Conservation (phyloP, 2,329 filamentous ascomycete genomes). For the Claviceps spartinae region DNA sequence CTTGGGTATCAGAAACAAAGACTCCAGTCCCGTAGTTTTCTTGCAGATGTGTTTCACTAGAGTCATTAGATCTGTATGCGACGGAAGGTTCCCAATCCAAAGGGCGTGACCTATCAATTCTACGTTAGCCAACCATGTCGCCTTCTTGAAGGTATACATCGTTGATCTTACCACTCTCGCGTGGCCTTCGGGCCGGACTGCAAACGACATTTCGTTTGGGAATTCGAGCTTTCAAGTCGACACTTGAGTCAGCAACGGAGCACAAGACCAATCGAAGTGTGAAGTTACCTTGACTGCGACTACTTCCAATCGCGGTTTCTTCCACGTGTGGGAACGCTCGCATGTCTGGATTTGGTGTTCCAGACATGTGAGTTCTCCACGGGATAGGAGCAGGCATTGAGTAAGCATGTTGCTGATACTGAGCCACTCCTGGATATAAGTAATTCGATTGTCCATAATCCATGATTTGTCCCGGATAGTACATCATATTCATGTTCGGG, state of each 20-base stretch:
- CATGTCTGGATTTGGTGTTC: slow-evolving; percentile 7
- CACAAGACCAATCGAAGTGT: not conserved
- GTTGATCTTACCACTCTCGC: slow-evolving; percentile 42
- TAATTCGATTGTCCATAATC: slow-evolving; percentile 27
- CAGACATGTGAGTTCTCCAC: slow-evolving; percentile 21
- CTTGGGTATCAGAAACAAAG: slow-evolving; percentile 86
- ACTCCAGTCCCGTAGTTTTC: slow-evolving; percentile 67
- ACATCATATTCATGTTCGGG: slow-evolving; percentile 27
- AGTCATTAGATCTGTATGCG: slow-evolving; percentile 65
- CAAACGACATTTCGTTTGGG: slow-evolving; percentile 15
- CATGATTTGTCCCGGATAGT: slow-evolving; percentile 31
- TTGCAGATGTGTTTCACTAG: slow-evolving; percentile 86
- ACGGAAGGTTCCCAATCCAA: slow-evolving; percentile 90
- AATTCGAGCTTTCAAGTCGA: slow-evolving; percentile 6
- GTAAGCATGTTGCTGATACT: slow-evolving; percentile 22
- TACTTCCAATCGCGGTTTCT: not conserved
- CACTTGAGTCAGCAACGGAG: not conserved
- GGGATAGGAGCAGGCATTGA: slow-evolving; percentile 20
- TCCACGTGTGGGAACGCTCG: slow-evolving; percentile 6
- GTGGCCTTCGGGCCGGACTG: slow-evolving; percentile 28
- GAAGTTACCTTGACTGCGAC: slow-evolving; percentile 12
- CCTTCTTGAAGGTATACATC: not conserved
- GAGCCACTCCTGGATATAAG: slow-evolving; percentile 29
- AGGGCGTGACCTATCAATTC: slow-evolving; percentile 58
- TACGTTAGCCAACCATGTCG: slow-evolving; percentile 1